Percentiles rank a stretch among this genome's conserved stretches.
Conservation (phyloP, 208 protist species). For the Wallacemonas sp. region DNA sequence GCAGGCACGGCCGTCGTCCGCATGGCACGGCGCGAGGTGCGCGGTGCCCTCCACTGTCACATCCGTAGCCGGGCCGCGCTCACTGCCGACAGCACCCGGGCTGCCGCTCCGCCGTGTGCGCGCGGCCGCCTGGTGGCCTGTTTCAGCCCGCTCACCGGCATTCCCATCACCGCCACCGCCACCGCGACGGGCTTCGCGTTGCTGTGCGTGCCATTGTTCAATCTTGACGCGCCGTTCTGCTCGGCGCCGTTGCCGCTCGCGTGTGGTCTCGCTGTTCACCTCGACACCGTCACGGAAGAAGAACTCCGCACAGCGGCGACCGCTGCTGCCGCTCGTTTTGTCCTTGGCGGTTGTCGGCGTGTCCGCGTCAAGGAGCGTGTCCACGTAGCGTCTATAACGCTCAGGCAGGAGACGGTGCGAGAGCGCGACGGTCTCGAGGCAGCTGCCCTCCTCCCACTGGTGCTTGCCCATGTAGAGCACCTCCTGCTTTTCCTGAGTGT, state of each 20-base stretch:
- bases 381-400: conserved; percentile 55
- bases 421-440: conserved; percentile 74
- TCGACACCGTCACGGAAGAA: conserved; percentile 79
- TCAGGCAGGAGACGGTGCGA: conserved; percentile 77
- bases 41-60: no score
- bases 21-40: no score
- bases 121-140: no score
- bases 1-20: no score
- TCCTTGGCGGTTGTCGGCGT: neutral
- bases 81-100: no score
- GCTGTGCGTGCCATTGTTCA: neutral
- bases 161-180: no score
- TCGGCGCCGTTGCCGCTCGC: conserved; percentile 10
- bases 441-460: conserved; percentile 80
- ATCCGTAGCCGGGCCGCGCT: no score
- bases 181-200: no score
- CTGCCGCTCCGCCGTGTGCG: no score
- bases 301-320: conserved; percentile 56
- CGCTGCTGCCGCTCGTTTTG: neutral
- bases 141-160: no score
- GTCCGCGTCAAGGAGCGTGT: conserved; percentile 11
- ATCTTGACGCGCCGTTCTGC: neutral
- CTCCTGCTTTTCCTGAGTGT: conserved; percentile 57
- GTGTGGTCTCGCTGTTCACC: conserved; percentile 32
- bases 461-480: conserved; percentile 72